Evolutionary conservation across 768 basidiomycete genomes (phyloP), one percentile per base, ranked within the genome.

Genomic region (Psilocybe cyanescens): DNA sequence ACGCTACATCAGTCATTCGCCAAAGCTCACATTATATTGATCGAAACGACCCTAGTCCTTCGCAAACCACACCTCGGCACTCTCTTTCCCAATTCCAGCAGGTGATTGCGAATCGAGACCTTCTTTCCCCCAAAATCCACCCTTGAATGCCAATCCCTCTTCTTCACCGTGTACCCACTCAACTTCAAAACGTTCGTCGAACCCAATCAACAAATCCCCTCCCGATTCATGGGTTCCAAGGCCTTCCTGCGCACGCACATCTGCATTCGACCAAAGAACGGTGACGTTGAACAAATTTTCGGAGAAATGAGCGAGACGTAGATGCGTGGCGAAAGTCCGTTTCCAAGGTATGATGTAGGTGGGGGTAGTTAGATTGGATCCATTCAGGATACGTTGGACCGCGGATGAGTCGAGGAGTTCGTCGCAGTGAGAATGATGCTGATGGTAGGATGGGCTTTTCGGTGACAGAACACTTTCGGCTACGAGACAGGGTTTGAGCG

Each of bases 211-310:
- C 17, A 77, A 62, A 41, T 73, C 74, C 1, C 70, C 75, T 7
- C 64, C 67, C 14, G 12, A 2, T 5, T 35, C 57, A 28, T 61
- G 33, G 11, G 11, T 35, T 35, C 33, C 33, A 35, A 1, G 62
- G n/a, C 75, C 75, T 56, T 76, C 75, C 8, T 58, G 52, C 44
- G 55, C 53, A 6, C 75, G 65, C 7, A 71, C 70, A 24, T 70
- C 75, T 3, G 60, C 68, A 46, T 80, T 80, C 2, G 75, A 70
- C 77, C 77, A 82, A 1, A 75, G 62, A 1, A 76, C 65, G 3
- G 71, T 74, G 8, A 72, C 75, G 54, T 82, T 80, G 71, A 81
- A 81, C 29, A 72, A 24, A 61, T 78, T 75, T 0, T 70, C 76
- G 19, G 64, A 63, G 65, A 76, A 81, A 59, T 81, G 79, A 9